Evolutionary conservation across 176 grass and related monocot species (phyloP), one percentile per base, ranked within the genome.

Genomic region (Tillandsia fasciculata): DNA sequence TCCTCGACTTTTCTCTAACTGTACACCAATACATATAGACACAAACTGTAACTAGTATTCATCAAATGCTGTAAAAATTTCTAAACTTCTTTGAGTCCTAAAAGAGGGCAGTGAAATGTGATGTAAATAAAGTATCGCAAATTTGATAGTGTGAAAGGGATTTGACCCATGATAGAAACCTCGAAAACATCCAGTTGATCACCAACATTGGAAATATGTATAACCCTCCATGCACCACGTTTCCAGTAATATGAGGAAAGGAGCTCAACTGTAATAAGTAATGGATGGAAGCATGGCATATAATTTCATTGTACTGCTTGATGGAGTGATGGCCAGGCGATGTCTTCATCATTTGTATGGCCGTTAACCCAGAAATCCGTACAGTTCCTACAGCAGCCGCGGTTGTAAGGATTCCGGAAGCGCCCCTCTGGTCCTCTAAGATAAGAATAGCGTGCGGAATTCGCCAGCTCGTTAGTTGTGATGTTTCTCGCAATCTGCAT

Each of bases 371-470:
- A 71, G 63, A 99, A 99, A 74, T 99, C 83, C 2, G 69, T 51
- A 47, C 94, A 93, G 71, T 93, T 99, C 74, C 76, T 86, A 70
- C 12, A 28, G 51, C 82, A 93, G 17, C 90, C 87, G 70, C 74
- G 79, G 78, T 83, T 82, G 71, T 93, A 99, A 64, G 94, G 89
- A 86, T 99, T 90, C 56, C 89, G 79, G 85, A 97, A 97, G 27
- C 69, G 89, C 8, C 93, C 93, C 13, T 97, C 86, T 63, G 79
- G 79, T 49, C 84, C 93, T 24, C 71, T 79, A 58, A 97, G 93
- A 82, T 97, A 97, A 1, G 88, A 54, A 17, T 97, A 99, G 12
- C 89, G 89, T 54, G 72, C 78, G 49, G 78, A 72, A 50, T 99
- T 99, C 53, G 84, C 89, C 51, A 57, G 70, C 78, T 99, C 94